Base-by-base conservation (phyloP, 176 grass and related monocot genomes). In the Oryza australiensis region DNA sequence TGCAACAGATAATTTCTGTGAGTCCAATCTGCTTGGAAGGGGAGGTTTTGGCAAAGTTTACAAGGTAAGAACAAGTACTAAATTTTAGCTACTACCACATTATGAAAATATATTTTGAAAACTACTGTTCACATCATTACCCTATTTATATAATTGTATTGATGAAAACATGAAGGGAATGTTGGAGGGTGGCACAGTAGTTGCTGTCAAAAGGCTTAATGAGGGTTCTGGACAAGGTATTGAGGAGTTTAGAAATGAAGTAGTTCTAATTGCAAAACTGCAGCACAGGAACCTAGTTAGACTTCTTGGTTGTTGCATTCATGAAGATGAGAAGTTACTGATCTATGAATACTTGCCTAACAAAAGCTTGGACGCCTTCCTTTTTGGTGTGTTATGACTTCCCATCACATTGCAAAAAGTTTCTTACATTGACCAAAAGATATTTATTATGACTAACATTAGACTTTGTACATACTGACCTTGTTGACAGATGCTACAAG, bases 31-130 rank as follows among this genome's bases (percentile, higher is more conserved):
- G 66, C 80, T 93, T 0, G 84, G 87, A 46, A 45, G 75, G 68
- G 91, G 84, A 38, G 87, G 91, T n/a, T 93, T 93, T 12, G 91
- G 80, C 3, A 84, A 77, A 29, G 91, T 93, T 30, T 90, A 90
- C 0, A 35, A 87, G 87, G 76, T 93, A 65, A 53, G 28, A 20
- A 26, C 2, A 24, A 4, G 27, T 12, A 9, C 4, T 24, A 27
- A 64, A 64, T 87, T 87, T 87, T 64, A 79, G 71, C 29, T 68
- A 75, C 48, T 43, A 33, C 9, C 22, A 14, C 16, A 73, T 87
- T 70, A 83, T 72, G 26, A 83, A 87, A 79, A 70, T 83, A 82
- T 51, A 10, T 16, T n/a, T n/a, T n/a, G n/a, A 48, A 53, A 12
- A 73, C 9, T 32, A 51, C 26, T 48, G 12, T 7, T 27, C 0